Evolutionary conservation across 2,329 filamentous ascomycete genomes (phyloP).

Genomic region (Epichloe gansuensis): DNA sequence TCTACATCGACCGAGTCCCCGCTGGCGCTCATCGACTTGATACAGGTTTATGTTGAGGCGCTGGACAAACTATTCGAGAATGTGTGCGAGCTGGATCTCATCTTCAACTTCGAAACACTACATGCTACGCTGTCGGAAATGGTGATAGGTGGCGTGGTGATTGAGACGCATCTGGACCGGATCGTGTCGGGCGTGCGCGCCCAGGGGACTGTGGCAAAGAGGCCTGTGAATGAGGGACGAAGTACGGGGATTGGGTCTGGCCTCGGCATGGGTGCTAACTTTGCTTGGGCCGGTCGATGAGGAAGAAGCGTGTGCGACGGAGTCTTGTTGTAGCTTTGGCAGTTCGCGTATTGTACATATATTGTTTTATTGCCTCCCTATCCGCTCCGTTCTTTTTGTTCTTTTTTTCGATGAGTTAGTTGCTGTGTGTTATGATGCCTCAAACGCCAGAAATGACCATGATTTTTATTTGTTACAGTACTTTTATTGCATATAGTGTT

Average conservation of each 20-base stretch:
- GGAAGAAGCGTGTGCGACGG: too few relatives aligned
- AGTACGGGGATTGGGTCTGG: constrained; percentile 34
- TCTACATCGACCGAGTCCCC: constrained; percentile 93
- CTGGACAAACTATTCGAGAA: constrained; percentile 95
- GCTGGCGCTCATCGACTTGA: constrained; percentile 86
- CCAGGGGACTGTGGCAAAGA: constrained; percentile 66
- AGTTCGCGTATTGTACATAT: not conserved
- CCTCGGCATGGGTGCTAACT: constrained; percentile 44
- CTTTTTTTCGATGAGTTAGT: not conserved
- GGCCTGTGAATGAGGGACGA: constrained; percentile 61
- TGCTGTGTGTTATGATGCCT: not conserved
- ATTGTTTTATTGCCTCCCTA: not conserved
- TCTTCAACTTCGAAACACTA: constrained; percentile 97
- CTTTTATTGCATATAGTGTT: not conserved
- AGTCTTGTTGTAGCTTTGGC: not conserved
- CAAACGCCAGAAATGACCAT: not conserved
- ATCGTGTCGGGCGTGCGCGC: constrained; percentile 75
- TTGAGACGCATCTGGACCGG: constrained; percentile 81
- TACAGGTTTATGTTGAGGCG: constrained; percentile 95
- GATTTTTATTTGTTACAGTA: not conserved
- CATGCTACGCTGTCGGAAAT: constrained; percentile 87
- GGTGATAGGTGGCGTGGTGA: constrained; percentile 88
- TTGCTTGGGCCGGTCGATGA: constrained; percentile 39
- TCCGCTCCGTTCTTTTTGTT: not conserved
- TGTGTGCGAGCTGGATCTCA: constrained; percentile 94